phyloP scores from a whole-genome alignment of 129 eudicot species.

The Pseudognaphalium luteoalbum region DNA sequence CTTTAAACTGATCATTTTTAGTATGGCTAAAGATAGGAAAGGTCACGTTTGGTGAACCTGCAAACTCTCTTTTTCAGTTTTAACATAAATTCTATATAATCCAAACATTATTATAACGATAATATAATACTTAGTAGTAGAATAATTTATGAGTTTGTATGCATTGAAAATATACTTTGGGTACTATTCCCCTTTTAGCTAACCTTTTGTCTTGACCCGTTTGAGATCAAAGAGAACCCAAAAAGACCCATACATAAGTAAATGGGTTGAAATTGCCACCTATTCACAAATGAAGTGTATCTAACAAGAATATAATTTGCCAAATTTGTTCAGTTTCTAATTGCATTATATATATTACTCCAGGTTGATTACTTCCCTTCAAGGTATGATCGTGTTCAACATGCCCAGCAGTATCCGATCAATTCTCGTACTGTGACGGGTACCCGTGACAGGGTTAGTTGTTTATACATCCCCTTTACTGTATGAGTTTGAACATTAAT shows the following conservation, averaged over 20 bases:
- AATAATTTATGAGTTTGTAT: too few relatives aligned
- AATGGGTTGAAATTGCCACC: background rate
- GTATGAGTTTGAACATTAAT: too few relatives aligned
- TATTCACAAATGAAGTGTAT: too few relatives aligned
- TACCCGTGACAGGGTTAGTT: conserved; percentile 62
- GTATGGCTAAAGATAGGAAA: too few relatives aligned
- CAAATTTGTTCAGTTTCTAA: background rate
- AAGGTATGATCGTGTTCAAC: conserved; percentile 69
- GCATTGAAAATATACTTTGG: too few relatives aligned
- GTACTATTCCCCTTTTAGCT: background rate
- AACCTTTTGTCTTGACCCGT: background rate
- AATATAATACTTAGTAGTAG: too few relatives aligned
- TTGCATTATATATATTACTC: background rate
- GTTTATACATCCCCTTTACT: background rate
- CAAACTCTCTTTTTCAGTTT: too few relatives aligned
- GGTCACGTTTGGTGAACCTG: too few relatives aligned
- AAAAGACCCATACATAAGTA: background rate
- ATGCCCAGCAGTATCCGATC: conserved; percentile 67
- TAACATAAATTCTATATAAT: too few relatives aligned
- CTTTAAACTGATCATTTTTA: background rate
- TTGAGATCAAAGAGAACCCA: background rate
- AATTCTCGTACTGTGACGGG: conserved; percentile 55
- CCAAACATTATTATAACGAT: too few relatives aligned
- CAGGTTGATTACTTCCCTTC: conserved; percentile 87
- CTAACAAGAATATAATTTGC: background rate